phyloP scores from a whole-genome alignment of 78 protist species.

The Dictyostelium capitatum region DNA sequence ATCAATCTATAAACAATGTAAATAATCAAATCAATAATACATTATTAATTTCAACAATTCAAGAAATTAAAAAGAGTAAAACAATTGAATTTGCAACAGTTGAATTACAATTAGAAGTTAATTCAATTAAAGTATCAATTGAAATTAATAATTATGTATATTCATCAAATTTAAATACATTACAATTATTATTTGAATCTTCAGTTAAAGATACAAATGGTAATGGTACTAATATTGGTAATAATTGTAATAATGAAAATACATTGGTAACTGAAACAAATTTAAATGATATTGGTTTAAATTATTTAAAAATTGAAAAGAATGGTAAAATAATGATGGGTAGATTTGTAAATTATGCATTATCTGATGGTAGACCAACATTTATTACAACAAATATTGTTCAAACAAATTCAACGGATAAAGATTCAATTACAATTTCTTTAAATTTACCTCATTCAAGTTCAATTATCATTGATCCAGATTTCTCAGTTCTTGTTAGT shows the following conservation, averaged over 20 bases:
- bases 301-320: not conserved
- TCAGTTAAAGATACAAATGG: not conserved
- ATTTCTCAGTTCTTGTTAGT: not conserved
- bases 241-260: not conserved
- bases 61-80: not conserved
- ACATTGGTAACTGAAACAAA: not conserved
- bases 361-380: constrained; percentile 28
- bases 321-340: not conserved
- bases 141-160: not conserved
- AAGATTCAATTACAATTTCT: not conserved
- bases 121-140: not conserved
- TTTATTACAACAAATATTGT: not conserved
- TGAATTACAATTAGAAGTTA: not conserved
- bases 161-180: not conserved
- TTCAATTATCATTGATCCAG: not conserved
- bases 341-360: not conserved
- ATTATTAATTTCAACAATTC: not conserved
- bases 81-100: not conserved
- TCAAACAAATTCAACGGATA: not conserved
- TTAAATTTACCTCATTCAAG: constrained; percentile 33
- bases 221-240: not conserved
- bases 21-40: not conserved
- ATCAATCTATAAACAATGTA: not conserved
- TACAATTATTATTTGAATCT: not conserved
- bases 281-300: not conserved